phyloP scores from a whole-genome alignment of 192 early-diverging fungal genomes.

The Fimicolochytrium jonesii region DNA sequence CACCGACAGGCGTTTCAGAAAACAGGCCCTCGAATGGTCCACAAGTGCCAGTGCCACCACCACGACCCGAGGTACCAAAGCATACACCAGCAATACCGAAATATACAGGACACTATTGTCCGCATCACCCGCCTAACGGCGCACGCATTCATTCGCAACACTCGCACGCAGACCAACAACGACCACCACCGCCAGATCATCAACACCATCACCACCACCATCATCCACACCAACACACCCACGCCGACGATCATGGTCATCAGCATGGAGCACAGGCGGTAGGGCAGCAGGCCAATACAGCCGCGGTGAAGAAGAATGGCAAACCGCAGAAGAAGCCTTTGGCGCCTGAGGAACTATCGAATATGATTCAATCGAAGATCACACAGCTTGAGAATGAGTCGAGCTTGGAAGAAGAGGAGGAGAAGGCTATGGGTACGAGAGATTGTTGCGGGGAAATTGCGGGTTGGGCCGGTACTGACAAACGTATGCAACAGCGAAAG shows the following conservation, averaged over 20 bases:
- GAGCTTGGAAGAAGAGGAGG: conserved; percentile 50
- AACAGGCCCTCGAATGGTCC: no score
- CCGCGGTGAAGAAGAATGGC: background rate
- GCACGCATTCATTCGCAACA: no score
- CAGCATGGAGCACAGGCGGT: background rate
- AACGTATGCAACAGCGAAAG: conserved; percentile 57
- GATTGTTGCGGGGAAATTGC: no score
- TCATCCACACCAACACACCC: background rate
- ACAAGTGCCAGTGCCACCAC: no score
- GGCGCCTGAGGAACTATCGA: conserved; percentile 48
- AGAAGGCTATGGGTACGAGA: conserved; percentile 52
- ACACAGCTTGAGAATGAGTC: conserved; percentile 49
- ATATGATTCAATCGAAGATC: conserved; percentile 55
- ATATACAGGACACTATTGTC: no score
- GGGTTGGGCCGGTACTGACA: no score
- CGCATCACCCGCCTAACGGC: no score
- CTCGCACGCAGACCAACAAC: no score
- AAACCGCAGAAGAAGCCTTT: conserved; percentile 26
- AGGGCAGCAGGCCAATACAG: background rate
- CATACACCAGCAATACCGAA: no score
- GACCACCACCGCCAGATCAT: no score
- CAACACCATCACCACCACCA: background rate
- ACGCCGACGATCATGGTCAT: conserved; percentile 2
- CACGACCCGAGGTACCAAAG: no score
- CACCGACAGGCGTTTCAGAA: no score